These are phyloP conservation scores for Alternaria sp. DNA, from an alignment of 2,329 filamentous ascomycete genomes.

Conservation along the genomic window DNA sequence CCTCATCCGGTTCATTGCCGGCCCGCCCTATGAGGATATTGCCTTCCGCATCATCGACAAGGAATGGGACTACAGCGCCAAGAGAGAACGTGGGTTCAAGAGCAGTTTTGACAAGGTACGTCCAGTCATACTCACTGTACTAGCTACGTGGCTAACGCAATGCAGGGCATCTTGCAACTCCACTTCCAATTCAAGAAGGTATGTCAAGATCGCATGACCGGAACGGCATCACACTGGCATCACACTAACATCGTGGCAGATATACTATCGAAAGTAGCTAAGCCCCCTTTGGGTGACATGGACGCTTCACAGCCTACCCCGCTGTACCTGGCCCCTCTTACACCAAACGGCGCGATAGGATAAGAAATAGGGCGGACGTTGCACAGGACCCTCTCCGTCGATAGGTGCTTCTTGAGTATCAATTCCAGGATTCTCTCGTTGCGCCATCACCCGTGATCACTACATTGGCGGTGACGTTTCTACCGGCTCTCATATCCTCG, in stretches of 20 bases:
- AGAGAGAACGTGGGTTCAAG: constrained; percentile 90
- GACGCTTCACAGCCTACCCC: neutral
- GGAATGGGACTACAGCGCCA: constrained; percentile 98
- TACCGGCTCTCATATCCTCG: neutral
- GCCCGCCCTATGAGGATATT: constrained; percentile 94
- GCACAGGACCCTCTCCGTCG: constrained; percentile 1
- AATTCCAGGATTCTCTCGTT: neutral
- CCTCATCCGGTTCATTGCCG: constrained; percentile 92
- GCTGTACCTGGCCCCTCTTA: neutral
- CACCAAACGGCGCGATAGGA: neutral
- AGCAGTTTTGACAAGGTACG: constrained; percentile 97
- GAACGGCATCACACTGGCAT: constrained; percentile 16
- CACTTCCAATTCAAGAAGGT: constrained; percentile 99
- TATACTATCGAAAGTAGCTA: constrained; percentile 56
- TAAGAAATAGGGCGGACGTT: constrained; percentile 1
- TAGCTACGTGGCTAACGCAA: constrained; percentile 34
- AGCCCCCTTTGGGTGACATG: neutral
- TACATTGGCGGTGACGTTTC: constrained; percentile 18
- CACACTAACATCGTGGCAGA: constrained; percentile 42
- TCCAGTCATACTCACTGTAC: constrained; percentile 11
- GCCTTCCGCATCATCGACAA: constrained; percentile 97
- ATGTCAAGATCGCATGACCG: constrained; percentile 27
- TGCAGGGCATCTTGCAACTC: constrained; percentile 87
- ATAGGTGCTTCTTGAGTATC: constrained; percentile 4
- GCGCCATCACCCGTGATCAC: constrained; percentile 6